Percentiles rank a stretch among this genome's conserved stretches.
Evolutionary conservation across 805 yeast species (phyloP).

Genomic region (Wickerhamomyces chaumierensis): DNA sequence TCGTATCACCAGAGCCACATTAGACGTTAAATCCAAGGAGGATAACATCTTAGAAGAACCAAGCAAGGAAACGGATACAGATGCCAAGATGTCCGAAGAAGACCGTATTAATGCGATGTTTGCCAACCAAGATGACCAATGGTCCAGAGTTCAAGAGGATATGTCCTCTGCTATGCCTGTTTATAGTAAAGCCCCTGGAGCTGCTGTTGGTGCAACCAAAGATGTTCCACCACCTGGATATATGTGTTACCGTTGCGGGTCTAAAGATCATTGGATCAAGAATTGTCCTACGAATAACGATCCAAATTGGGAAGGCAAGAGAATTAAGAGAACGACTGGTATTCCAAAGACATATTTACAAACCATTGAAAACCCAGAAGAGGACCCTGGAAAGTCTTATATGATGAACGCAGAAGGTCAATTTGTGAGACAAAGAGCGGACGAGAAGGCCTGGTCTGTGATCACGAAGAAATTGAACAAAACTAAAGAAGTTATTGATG

Average conservation of each 20-base stretch:
- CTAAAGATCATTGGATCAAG: conserved; percentile 90
- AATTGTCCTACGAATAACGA: conserved; percentile 92
- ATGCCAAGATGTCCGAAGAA: conserved; percentile 47
- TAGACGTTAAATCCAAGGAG: conserved; percentile 5
- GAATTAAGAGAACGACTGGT: conserved; percentile 91
- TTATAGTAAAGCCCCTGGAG: conserved; percentile 30
- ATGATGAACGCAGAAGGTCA: conserved; percentile 93
- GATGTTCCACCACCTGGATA: conserved; percentile 92
- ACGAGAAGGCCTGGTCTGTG: conserved; percentile 78
- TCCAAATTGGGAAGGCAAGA: conserved; percentile 87
- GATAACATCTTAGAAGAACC: conserved; percentile 7
- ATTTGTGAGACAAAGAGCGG: conserved; percentile 93
- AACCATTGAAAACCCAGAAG: conserved; percentile 75
- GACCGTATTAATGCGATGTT: conserved; percentile 87
- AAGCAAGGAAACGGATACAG: conserved; percentile 25
- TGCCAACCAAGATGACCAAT: conserved; percentile 83
- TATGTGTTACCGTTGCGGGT: conserved; percentile 93
- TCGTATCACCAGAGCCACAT: conserved; percentile 26
- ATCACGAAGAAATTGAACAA: conserved; percentile 52
- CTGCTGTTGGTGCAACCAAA: conserved; percentile 10
- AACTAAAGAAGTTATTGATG: conserved; percentile 11
- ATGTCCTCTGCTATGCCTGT: conserved; percentile 81
- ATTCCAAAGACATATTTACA: conserved; percentile 89
- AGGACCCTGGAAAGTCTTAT: conserved; percentile 44
- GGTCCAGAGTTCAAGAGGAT: conserved; percentile 90